Evolutionary conservation across 345 rosid species (phyloP), one percentile per base, ranked within the genome.

Genomic region (Eucalyptus polybractea): DNA sequence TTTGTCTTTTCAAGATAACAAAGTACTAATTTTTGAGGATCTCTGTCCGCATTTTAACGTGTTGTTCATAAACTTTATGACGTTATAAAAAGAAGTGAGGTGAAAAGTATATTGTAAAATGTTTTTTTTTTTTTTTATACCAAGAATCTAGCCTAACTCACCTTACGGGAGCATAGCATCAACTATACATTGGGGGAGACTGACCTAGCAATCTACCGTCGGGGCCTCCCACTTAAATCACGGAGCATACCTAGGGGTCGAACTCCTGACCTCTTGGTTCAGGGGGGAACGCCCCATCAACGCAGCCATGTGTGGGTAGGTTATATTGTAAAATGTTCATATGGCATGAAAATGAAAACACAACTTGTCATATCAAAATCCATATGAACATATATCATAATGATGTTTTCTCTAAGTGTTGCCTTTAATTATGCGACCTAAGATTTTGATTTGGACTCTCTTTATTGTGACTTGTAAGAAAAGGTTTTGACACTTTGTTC

Each of bases 191-290:
- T 0, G 1, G 1, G 51, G 6, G 17, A 14, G 7, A 50, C 1
- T 50, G 0, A 1, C 16, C 7, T 0, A 14, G 0, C 17, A 50
- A 50, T 1, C 7, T 14, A 50, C 51, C 0, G 0, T 14, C 6
- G 17, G 3, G 0, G 51, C 51, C 17, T 0, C 17, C 51, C 51
- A 14, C 51, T 50, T 50, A 50, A 50, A 50, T 14, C 17, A 50
- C 0, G 1, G 17, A 50, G 51, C 51, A 50, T 50, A 50, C 7
- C 3, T 50, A 1, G 51, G 51, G 16, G 51, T 14, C 0, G 17
- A 50, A 50, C 51, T 50, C 51, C 17, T 50, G 0, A 14, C 17
- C 17, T 50, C 17, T 50, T 50, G 51, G 51, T 50, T 50, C 17
- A 50, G 0, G 17, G 51, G 51, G 51, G 17, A 14, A 50, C 17